Percentiles rank a stretch among this genome's conserved stretches.
Conservation (phyloP, 75 land plant genomes). For the Sequoiadendron giganteum region DNA sequence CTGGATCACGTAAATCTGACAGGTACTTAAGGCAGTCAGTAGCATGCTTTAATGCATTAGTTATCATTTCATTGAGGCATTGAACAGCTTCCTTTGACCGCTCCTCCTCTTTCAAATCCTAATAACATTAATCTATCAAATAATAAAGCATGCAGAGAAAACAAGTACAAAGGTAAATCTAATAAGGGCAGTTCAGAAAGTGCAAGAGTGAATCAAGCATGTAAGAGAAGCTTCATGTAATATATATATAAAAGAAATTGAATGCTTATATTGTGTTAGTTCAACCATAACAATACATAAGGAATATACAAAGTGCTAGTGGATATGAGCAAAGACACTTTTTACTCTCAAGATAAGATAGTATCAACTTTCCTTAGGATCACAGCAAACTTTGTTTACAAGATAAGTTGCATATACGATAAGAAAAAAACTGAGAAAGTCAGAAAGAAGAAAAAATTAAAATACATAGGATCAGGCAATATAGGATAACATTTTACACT, state of each 20-base stretch:
- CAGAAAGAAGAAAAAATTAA: neutral
- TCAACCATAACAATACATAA: neutral
- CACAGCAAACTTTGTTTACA: neutral
- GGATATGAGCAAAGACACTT: neutral
- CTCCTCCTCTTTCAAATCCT: constrained; percentile 90
- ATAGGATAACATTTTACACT: neutral
- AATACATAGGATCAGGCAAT: neutral
- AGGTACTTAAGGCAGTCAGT: constrained; percentile 79
- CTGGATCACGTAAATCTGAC: constrained; percentile 59
- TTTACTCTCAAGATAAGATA: neutral
- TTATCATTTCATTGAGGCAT: constrained; percentile 94
- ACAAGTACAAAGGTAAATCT: neutral
- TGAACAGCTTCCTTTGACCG: constrained; percentile 70
- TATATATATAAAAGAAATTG: neutral
- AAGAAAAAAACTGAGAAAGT: neutral
- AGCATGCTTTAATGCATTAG: constrained; percentile 82
- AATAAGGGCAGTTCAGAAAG: neutral
- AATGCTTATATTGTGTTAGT: neutral
- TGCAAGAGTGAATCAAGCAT: neutral
- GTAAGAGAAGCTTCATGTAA: neutral
- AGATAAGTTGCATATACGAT: neutral
- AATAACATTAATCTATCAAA: constrained; percentile 5
- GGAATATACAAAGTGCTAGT: neutral
- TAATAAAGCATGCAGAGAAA: neutral
- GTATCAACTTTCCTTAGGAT: neutral